A percentile compares a stretch with the other conserved stretches of the same genome.
Conservation (phyloP, 1,284 basidiomycete species). For the Irpex sp. region DNA sequence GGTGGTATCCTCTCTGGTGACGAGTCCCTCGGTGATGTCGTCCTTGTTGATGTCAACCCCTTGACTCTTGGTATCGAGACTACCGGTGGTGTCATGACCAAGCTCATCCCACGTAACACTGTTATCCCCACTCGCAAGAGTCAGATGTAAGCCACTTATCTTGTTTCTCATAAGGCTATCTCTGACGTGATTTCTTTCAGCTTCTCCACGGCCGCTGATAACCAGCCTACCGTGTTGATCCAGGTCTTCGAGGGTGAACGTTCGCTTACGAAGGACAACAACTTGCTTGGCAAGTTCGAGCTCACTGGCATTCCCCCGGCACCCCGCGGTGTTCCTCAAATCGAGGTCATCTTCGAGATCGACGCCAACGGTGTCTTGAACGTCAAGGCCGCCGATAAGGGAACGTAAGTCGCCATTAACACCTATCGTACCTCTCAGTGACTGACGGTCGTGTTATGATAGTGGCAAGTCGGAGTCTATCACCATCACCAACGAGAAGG, state of each 20-base stretch:
- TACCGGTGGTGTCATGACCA: conserved; percentile 97
- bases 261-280: conserved; percentile 96
- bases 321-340: conserved; percentile 93
- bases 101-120: conserved; percentile 95
- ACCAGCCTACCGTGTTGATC: conserved; percentile 90
- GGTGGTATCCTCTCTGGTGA: conserved; percentile 89
- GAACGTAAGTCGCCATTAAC: conserved; percentile 56
- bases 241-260: conserved; percentile 95
- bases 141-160: conserved; percentile 63
- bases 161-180: neutral
- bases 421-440: neutral
- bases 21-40: conserved; percentile 80
- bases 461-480: conserved; percentile 87
- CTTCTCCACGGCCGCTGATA: conserved; percentile 95
- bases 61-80: conserved; percentile 97
- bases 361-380: conserved; percentile 93
- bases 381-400: conserved; percentile 87
- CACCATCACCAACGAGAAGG: conserved; percentile 86
- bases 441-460: conserved; percentile 11
- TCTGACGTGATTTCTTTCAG: neutral
- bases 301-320: conserved; percentile 90
- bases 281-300: conserved; percentile 96
- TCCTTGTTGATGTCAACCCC: conserved; percentile 95
- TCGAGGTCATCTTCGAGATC: conserved; percentile 91
- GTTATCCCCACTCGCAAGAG: conserved; percentile 98